Percentiles rank a stretch among this genome's conserved stretches.
Conservation (phyloP, 441 rosid species). For the Populus hybrid region DNA sequence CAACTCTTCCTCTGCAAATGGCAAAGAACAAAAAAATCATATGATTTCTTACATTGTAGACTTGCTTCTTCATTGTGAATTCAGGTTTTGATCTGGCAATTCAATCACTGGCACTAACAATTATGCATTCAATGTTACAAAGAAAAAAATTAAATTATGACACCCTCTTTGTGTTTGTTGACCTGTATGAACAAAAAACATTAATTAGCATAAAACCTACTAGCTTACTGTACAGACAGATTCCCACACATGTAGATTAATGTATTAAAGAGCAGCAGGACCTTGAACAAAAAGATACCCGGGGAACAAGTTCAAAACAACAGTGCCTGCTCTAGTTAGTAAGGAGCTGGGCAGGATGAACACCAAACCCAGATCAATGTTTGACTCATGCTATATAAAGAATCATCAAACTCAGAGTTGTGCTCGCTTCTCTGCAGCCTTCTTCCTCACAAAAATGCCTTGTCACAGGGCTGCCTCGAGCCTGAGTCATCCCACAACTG, state of each 20-base stretch:
- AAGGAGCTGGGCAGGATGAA: neutral
- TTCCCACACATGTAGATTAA: slow-evolving; percentile 12
- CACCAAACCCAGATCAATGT: slow-evolving; percentile 19
- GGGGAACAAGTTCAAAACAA: slow-evolving; percentile 5
- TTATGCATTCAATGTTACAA: neutral
- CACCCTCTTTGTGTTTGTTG: neutral
- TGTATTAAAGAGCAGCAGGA: slow-evolving; percentile 9
- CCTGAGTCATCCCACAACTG: slow-evolving; percentile 79
- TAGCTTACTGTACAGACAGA: neutral
- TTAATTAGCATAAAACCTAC: neutral
- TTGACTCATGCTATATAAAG: slow-evolving; percentile 13
- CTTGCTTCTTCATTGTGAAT: neutral
- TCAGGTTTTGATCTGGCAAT: neutral
- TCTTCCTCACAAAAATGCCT: slow-evolving; percentile 84
- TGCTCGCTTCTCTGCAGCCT: slow-evolving; percentile 91
- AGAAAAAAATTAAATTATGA: neutral
- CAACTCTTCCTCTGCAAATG: neutral
- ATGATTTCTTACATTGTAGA: neutral
- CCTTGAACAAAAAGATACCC: neutral
- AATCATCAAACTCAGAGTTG: slow-evolving; percentile 73
- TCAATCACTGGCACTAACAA: neutral
- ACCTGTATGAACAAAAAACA: neutral
- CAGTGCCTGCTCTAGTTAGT: slow-evolving; percentile 2
- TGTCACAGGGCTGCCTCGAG: slow-evolving; percentile 92
- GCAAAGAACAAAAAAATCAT: neutral